Evolutionary conservation across 306 rosid species (phyloP).

Genomic region (Lathyrus tuberosus): DNA sequence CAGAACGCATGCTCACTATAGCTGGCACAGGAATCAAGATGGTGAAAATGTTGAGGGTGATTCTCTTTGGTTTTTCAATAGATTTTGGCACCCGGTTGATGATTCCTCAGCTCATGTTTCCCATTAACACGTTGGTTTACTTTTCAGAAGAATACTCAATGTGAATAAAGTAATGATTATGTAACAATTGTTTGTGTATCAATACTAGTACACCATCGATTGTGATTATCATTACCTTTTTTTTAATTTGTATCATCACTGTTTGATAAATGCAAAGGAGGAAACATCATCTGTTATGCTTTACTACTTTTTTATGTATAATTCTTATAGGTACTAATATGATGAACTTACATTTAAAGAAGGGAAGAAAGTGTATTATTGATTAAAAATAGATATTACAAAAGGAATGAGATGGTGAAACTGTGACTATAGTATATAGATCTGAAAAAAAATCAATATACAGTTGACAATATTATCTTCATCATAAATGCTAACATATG

Average conservation of each 20-base stretch:
- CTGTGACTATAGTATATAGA: too few relatives aligned
- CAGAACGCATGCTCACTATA: constrained; percentile 75
- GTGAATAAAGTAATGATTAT: constrained; percentile 26
- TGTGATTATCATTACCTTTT: constrained; percentile 2
- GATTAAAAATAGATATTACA: neutral
- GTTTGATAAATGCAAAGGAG: neutral
- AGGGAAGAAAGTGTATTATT: neutral
- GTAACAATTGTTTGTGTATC: neutral
- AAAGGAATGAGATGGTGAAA: too few relatives aligned
- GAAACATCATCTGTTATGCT: neutral
- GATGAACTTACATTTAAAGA: neutral
- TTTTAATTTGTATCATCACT: constrained; percentile 4
- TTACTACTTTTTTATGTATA: neutral
- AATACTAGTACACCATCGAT: constrained; percentile 3
- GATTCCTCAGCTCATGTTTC: constrained; percentile 47
- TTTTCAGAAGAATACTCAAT: neutral
- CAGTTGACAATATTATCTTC: too few relatives aligned
- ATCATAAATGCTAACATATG: too few relatives aligned
- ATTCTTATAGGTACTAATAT: neutral
- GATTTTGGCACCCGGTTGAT: constrained; percentile 64
- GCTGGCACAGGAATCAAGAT: constrained; percentile 85
- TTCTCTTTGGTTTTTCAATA: constrained; percentile 67
- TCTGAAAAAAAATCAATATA: too few relatives aligned
- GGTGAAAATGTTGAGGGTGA: constrained; percentile 77
- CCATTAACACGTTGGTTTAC: neutral